Percentiles rank a stretch among this genome's conserved stretches.
These are phyloP conservation scores for Dryas drummondii DNA, from an alignment of 306 rosid genomes.

Conservation along the genomic window DNA sequence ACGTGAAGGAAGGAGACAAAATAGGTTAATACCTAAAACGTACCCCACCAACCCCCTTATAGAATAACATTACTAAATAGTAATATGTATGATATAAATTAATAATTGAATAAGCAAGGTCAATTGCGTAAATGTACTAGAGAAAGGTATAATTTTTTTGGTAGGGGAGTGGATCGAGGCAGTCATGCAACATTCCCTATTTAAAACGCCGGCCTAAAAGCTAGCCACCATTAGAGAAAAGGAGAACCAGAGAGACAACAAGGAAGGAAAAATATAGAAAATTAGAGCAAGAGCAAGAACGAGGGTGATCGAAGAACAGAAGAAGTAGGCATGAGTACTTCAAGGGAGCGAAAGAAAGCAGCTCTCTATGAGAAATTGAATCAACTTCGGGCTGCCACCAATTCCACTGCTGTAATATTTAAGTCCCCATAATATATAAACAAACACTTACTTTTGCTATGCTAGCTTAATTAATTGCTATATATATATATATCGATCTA, in stretches of 20 bases:
- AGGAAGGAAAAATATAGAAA: conserved; percentile 36
- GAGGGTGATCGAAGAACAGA: conserved; percentile 13
- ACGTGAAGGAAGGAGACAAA: too few species aligned
- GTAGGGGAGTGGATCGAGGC: conserved; percentile 30
- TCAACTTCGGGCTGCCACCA: conserved; percentile 63
- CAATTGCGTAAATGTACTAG: conserved; percentile 33
- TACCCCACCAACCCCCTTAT: too few species aligned
- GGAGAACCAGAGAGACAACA: background rate
- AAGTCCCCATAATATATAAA: background rate
- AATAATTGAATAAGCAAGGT: conserved; percentile 4
- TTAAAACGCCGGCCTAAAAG: background rate
- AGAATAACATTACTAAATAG: too few species aligned
- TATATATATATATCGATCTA: background rate
- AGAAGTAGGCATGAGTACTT: conserved; percentile 39
- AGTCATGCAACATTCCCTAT: conserved; percentile 24
- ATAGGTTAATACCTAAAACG: too few species aligned
- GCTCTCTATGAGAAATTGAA: conserved; percentile 44
- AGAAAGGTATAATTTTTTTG: conserved; percentile 22
- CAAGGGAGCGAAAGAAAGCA: conserved; percentile 44
- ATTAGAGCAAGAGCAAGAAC: conserved; percentile 15
- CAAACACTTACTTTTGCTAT: background rate
- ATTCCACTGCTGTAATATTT: conserved; percentile 63
- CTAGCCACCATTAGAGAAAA: background rate
- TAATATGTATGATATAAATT: background rate
- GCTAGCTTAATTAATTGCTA: too few species aligned